Evolutionary conservation across 371 early-diverging fungal genomes (phyloP), one percentile per base, ranked within the genome.

Genomic region (Actinomortierella ambigua): DNA sequence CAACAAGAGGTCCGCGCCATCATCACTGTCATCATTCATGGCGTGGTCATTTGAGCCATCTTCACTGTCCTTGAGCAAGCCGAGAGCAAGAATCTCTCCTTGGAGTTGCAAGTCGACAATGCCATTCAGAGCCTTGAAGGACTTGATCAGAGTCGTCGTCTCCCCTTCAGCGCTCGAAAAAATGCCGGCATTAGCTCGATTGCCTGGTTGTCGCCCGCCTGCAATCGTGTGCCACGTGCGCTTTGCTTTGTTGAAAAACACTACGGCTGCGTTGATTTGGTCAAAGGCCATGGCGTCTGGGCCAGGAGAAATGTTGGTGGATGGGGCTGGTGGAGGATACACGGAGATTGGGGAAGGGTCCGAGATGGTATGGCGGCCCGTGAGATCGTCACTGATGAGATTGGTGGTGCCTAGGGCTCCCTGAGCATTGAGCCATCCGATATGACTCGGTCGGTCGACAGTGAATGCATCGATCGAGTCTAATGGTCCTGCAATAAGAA

Each of bases 1-100:
- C 57, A 79, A 78, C n/a, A 88, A 63, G 15, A 77, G 47, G 39
- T 85, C 76, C 15, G 66, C 47, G 20, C 73, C 56, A 3, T 81
- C 71, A 1, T 59, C 69, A 69, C 34, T 4, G 17, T 54, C 24
- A 5, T 46, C 52, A 3, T 46, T 44, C 22, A 28, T n/a, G 15
- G 52, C 29, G 1, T 5, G 26, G 20, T 55, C 13, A 34, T 34
- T 34, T 34, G 34, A 34, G 0, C 71, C 71, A 29, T 46, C 58
- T 1, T 28, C n/a, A 18, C 65, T 62, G n/a, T 62, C 58, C 44
- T 71, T 71, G 29, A 47, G 39, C 0, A 71, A 18, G 0, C 71
- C 71, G 9, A 71, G 26, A 1, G 66, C 63, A 14, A 71, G n/a
- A 23, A 71, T 52, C 40, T 65, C 71, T 0, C 71, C 71, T 2